A percentile compares a stretch with the other conserved stretches of the same genome.
phyloP scores from a whole-genome alignment of 345 rosid species.

The Syzygium oleosum region DNA sequence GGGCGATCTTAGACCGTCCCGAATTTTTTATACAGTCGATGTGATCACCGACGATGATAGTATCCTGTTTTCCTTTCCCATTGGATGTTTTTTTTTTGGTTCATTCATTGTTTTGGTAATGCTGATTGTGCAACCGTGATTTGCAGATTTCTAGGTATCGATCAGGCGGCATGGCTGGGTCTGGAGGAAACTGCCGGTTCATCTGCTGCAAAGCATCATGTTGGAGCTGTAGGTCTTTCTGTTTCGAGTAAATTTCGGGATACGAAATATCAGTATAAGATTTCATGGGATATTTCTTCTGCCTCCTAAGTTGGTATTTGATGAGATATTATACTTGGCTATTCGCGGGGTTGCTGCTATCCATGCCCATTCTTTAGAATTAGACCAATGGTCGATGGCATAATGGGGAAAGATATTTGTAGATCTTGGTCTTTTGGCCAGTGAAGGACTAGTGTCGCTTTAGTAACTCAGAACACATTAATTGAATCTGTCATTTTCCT shows the following conservation, averaged over 20 bases:
- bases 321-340: not conserved
- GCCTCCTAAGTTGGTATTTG: not conserved
- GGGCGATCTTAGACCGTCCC: not conserved
- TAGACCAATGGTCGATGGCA: not conserved
- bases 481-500: not conserved
- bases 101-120: not conserved
- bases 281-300: not conserved
- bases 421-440: not conserved
- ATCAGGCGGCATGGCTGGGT: constrained; percentile 70
- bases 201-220: constrained; percentile 65
- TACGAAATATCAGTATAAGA: not conserved
- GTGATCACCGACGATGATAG: not conserved
- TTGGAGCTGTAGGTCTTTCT: constrained; percentile 69
- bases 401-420: not conserved
- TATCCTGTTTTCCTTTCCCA: not conserved
- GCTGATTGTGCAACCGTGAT: not conserved
- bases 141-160: constrained; percentile 64
- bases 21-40: not conserved
- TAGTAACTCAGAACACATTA: not conserved
- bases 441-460: not conserved
- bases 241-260: not conserved
- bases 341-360: not conserved
- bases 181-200: constrained; percentile 82
- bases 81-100: not conserved
- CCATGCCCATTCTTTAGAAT: not conserved